Evolutionary conservation across 2,329 filamentous ascomycete genomes (phyloP).

Genomic region (Blumeriella jaapii): DNA sequence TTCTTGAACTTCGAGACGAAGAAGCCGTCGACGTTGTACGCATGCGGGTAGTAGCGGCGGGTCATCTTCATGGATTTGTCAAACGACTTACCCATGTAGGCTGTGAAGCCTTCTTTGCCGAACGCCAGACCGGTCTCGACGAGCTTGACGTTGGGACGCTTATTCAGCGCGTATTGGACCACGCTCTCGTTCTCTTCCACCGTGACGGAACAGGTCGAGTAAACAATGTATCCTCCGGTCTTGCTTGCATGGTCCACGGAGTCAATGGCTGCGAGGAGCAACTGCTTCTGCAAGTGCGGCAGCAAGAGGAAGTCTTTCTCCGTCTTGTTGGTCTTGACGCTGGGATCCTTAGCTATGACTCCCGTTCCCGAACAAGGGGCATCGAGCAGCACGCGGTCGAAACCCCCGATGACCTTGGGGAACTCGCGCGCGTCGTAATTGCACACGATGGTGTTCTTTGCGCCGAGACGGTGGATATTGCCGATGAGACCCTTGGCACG

Average conservation of each 20-base stretch:
- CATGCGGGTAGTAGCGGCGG: conserved; percentile 77
- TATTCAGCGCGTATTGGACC: conserved; percentile 83
- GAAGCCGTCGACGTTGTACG: conserved; percentile 95
- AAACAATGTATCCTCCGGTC: conserved; percentile 89
- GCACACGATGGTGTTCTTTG: conserved; percentile 88
- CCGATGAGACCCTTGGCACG: conserved; percentile 95
- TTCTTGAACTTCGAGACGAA: conserved; percentile 98
- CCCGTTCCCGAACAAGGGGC: conserved; percentile 94
- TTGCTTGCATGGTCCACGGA: conserved; percentile 85
- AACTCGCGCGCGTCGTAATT: conserved; percentile 93
- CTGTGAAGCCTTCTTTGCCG: conserved; percentile 84
- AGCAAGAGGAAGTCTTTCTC: conserved; percentile 89
- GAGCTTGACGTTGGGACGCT: conserved; percentile 85
- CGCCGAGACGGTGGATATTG: conserved; percentile 90
- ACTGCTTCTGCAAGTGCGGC: conserved; percentile 89
- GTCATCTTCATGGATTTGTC: conserved; percentile 75
- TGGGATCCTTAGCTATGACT: conserved; percentile 93
- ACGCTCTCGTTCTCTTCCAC: conserved; percentile 91
- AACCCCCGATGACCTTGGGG: conserved; percentile 87
- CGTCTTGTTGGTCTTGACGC: conserved; percentile 97
- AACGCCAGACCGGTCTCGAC: conserved; percentile 87
- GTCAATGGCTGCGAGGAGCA: conserved; percentile 87
- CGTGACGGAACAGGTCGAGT: conserved; percentile 92
- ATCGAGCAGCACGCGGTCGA: conserved; percentile 88
- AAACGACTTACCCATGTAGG: conserved; percentile 85